These are phyloP conservation scores for Pluteus cervinus DNA, from an alignment of 768 basidiomycete genomes.

Conservation along the genomic window DNA sequence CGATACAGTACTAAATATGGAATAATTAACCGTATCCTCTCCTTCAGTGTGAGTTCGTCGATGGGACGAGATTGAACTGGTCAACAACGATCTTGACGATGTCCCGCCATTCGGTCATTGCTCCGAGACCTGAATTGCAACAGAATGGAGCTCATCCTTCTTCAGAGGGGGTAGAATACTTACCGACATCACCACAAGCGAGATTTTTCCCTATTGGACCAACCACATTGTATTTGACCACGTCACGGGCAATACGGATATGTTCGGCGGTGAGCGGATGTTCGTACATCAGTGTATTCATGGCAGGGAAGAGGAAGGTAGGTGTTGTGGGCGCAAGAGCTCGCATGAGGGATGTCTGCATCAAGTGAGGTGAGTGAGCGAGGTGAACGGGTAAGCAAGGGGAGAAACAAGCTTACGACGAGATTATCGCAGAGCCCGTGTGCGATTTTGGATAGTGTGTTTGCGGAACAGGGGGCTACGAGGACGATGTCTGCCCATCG, in stretches of 20 bases:
- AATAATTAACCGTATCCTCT: too few species aligned
- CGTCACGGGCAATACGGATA: conserved; percentile 64
- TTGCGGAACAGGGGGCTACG: conserved; percentile 94
- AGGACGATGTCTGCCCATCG: conserved; percentile 96
- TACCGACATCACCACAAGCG: conserved; percentile 91
- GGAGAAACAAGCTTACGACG: conserved; percentile 42
- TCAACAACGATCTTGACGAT: conserved; percentile 72
- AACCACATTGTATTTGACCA: conserved; percentile 72
- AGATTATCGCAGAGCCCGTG: conserved; percentile 88
- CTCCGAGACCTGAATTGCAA: conserved; percentile 62
- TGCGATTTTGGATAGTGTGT: conserved; percentile 91
- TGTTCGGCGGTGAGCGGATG: conserved; percentile 90
- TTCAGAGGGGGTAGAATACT: conserved; percentile 15
- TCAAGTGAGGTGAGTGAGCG: background rate
- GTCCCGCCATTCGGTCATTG: conserved; percentile 96
- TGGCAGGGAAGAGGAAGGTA: conserved; percentile 91
- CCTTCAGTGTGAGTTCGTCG: background rate
- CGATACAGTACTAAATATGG: too few species aligned
- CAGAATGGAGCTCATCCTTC: background rate
- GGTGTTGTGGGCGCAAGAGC: conserved; percentile 80
- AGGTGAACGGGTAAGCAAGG: background rate
- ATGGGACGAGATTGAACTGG: conserved; percentile 30
- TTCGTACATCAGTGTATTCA: conserved; percentile 98
- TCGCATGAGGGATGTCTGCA: conserved; percentile 73
- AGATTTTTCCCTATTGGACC: conserved; percentile 86